A percentile compares a stretch with the other conserved stretches of the same genome.
Conservation (phyloP, 1,139 yeast genomes). For the Chernovozyma sophiae-reginae region DNA sequence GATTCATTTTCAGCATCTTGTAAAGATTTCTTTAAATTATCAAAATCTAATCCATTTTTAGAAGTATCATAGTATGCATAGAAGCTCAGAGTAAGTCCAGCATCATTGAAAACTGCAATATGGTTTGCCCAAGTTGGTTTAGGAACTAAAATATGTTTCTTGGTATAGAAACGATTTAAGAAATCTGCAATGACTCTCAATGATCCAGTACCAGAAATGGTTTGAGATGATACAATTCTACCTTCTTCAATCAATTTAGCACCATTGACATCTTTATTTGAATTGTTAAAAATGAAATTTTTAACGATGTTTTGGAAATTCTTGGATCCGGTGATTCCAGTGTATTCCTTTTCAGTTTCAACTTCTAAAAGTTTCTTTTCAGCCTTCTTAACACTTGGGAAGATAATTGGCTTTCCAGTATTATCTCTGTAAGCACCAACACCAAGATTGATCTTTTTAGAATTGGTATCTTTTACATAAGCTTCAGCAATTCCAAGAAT, state of each 20-base stretch:
- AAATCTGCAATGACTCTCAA: slow-evolving; percentile 55
- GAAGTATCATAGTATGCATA: slow-evolving; percentile 51
- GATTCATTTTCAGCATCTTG: slow-evolving; percentile 46
- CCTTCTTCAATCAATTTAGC: slow-evolving; percentile 42
- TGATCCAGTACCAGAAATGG: slow-evolving; percentile 60
- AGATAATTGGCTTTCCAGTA: slow-evolving; percentile 44
- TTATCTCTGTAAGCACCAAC: slow-evolving; percentile 51
- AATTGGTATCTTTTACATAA: slow-evolving; percentile 36
- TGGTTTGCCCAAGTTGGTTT: slow-evolving; percentile 79
- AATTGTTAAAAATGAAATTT: slow-evolving; percentile 48
- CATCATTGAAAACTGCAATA: slow-evolving; percentile 51
- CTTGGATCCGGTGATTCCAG: slow-evolving; percentile 51
- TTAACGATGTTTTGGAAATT: slow-evolving; percentile 46
- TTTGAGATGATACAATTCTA: slow-evolving; percentile 53
- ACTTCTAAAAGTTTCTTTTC: slow-evolving; percentile 34
- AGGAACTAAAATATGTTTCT: slow-evolving; percentile 52
- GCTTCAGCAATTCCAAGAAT: slow-evolving; percentile 66
- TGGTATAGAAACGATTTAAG: slow-evolving; percentile 42
- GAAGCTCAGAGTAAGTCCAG: slow-evolving; percentile 42
- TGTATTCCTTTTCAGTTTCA: slow-evolving; percentile 55
- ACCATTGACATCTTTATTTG: slow-evolving; percentile 46
- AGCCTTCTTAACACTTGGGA: slow-evolving; percentile 47
- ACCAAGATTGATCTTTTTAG: slow-evolving; percentile 45
- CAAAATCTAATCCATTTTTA: slow-evolving; percentile 52
- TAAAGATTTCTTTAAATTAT: slow-evolving; percentile 43